Percentiles rank a stretch among this genome's conserved stretches.
These are phyloP conservation scores for Naegleria gruberi DNA, from an alignment of 208 protist genomes.

Conservation along the genomic window DNA sequence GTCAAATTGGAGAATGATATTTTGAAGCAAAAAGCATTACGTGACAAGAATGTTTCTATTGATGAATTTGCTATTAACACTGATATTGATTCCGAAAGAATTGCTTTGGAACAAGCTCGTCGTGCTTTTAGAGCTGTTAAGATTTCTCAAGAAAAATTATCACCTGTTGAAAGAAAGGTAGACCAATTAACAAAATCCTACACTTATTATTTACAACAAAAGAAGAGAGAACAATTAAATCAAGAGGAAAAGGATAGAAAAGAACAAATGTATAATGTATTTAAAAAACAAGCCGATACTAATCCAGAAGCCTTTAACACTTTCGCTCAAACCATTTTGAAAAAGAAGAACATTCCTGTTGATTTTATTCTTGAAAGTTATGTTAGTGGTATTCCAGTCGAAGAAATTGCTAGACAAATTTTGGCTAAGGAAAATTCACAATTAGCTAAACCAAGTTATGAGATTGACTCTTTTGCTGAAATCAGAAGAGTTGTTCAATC, in stretches of 20 bases:
- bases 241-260: not conserved
- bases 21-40: not conserved
- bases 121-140: not conserved
- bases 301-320: not conserved
- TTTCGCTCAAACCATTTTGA: not conserved
- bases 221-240: not conserved
- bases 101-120: not conserved
- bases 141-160: not conserved
- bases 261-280: constrained; percentile 2
- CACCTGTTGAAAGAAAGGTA: not conserved
- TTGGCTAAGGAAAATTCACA: not conserved
- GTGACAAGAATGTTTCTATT: not conserved
- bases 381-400: not conserved
- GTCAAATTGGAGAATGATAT: not conserved
- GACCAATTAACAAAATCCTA: not conserved
- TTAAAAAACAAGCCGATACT: not conserved
- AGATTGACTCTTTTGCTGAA: not conserved
- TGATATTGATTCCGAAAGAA: not conserved
- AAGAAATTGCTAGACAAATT: not conserved
- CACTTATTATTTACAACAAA: not conserved
- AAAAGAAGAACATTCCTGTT: not conserved
- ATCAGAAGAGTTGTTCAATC: not conserved
- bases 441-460: not conserved
- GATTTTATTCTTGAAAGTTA: not conserved
- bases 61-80: not conserved